phyloP scores from a whole-genome alignment of 2,329 filamentous ascomycete species.

The Monosporascus sp. region DNA sequence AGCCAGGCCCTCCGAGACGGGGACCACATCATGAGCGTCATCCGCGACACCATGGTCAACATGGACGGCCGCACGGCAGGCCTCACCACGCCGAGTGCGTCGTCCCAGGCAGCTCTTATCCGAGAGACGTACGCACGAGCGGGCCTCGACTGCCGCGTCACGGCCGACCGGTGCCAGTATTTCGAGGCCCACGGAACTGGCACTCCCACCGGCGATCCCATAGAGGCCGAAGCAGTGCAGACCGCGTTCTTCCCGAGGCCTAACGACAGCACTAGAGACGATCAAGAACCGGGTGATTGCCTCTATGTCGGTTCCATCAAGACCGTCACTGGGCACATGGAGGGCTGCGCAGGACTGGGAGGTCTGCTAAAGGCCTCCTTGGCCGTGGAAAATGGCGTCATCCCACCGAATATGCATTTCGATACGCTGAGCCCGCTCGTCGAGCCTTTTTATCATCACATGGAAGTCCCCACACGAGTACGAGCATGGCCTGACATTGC shows the following conservation, averaged over 20 bases:
- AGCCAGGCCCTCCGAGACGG: constrained; percentile 28
- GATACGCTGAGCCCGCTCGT: constrained; percentile 21
- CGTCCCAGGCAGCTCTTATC: background rate
- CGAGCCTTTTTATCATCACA: constrained; percentile 14
- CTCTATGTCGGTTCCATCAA: background rate
- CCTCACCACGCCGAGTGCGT: constrained; percentile 33
- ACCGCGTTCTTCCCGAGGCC: background rate
- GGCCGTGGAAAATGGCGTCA: background rate
- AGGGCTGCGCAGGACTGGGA: background rate
- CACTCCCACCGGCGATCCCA: background rate
- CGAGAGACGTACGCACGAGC: background rate
- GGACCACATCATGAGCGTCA: constrained; percentile 2
- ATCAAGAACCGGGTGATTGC: too few species aligned
- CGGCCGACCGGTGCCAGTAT: too few species aligned
- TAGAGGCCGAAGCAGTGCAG: background rate
- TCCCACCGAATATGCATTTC: constrained; percentile 27
- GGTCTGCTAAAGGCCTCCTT: background rate
- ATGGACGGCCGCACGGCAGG: constrained; percentile 23
- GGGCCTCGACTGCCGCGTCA: background rate
- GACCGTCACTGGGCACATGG: background rate
- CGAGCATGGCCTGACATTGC: constrained; percentile 19
- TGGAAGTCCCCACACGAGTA: constrained; percentile 7
- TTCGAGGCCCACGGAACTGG: background rate
- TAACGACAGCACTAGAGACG: too few species aligned
- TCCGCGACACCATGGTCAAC: constrained; percentile 2